Base-by-base conservation (phyloP, 1,284 basidiomycete genomes). In the Ceratobasidium sp. region DNA sequence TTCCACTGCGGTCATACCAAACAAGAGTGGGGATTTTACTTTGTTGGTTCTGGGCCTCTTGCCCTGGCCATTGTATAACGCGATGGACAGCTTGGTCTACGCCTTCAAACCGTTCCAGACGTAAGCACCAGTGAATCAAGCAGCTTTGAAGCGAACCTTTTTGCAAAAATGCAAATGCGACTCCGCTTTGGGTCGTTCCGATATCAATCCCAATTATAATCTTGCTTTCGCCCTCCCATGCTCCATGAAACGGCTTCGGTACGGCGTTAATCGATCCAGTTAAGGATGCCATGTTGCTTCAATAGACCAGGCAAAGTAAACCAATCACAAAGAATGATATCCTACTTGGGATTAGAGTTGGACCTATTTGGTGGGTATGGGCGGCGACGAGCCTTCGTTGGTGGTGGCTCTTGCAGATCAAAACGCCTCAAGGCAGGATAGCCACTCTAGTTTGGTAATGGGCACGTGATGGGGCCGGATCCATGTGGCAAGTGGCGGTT, bases 121-220 rank as follows among this genome's bases (percentile, higher is more conserved):
- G 21, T 49, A 21, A 48, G 28, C 23, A 28, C 36, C 11, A 3
- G 2, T 58, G 16, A 38, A 25, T 1, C 21, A 6, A 14, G 3
- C 33, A 49, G 7, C 18, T 12, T 62, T 53, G 40, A 21, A 12
- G 14, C 63, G 1, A 18, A 62, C 70, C 70, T 40, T 38, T 53
- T 30, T 62, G 59, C 1, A 72, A n/a, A 54, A 42, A 62, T 1
- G 70, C 28, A 44, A 72, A 61, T 1, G 70, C 59, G 21, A 72
- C 70, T 21, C 70, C 70, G 56, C 70, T 72, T 38, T 72, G 70
- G 0, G 59, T 72, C 7, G 73, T 72, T 8, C 73, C 73, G 59
- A 74, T 72, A 56, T 74, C 73, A 12, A 74, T 66, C 21, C 70
- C 69, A 8, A 74, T n/a, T 3, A 72, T 58, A 21, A 74, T 66